Evolutionary conservation across 108 stramenopile genomes (phyloP).

Genomic region (Skeletonema menzelii): DNA sequence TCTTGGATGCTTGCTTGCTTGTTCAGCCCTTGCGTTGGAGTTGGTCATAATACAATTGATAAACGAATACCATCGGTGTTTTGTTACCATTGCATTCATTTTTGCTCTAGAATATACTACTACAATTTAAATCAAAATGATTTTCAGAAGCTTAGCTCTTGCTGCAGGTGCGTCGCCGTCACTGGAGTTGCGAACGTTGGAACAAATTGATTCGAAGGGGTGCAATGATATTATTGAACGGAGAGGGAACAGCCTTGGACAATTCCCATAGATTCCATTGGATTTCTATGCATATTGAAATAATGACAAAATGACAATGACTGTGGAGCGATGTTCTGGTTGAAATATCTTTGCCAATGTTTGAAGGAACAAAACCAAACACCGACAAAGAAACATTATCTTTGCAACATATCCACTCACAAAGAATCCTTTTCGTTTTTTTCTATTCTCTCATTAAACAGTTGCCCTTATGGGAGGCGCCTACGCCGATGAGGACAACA

Average conservation of each 20-base stretch:
- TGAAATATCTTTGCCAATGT: not conserved
- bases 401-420: not conserved
- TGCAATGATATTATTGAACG: not conserved
- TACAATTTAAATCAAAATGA: slow-evolving; percentile 41
- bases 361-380: not conserved
- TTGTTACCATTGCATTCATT: not conserved
- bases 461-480: slow-evolving; percentile 56
- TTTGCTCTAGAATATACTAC: not conserved
- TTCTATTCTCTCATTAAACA: slow-evolving; percentile 7
- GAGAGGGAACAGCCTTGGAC: no score
- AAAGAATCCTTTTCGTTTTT: not conserved
- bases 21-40: no score
- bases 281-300: not conserved
- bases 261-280: not conserved
- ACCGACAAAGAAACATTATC: not conserved
- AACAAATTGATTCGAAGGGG: not conserved
- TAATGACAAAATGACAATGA: not conserved
- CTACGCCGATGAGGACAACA: slow-evolving; percentile 53
- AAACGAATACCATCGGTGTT: not conserved
- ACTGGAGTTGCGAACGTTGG: not conserved
- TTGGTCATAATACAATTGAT: not conserved
- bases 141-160: slow-evolving; percentile 64
- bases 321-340: not conserved
- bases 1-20: not conserved
- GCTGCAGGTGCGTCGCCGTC: slow-evolving; percentile 52